Evolutionary conservation across 2,329 filamentous ascomycete species (phyloP).

Genomic region (Phyllosticta ampelicida): DNA sequence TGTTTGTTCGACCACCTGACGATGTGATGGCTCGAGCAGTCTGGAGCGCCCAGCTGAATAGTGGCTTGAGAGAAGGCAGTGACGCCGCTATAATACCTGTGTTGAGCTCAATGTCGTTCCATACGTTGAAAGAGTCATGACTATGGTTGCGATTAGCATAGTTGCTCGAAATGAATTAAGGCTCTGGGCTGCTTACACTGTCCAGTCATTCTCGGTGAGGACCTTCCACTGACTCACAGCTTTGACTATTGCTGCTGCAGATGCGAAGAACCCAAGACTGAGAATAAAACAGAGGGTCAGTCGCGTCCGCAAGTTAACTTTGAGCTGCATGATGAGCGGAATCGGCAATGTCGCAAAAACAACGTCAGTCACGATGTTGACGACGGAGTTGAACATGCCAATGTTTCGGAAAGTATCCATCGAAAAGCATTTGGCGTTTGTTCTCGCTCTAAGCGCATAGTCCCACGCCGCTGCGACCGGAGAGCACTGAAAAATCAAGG

Average conservation of each 20-base stretch:
- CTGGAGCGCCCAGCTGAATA: constrained; percentile 26
- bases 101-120: constrained; percentile 36
- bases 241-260: constrained; percentile 34
- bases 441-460: constrained; percentile 20
- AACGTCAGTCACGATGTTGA: constrained; percentile 40
- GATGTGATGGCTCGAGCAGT: constrained; percentile 17
- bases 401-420: constrained; percentile 31
- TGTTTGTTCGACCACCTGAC: background rate
- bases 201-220: constrained; percentile 26
- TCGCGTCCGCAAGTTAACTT: constrained; percentile 37
- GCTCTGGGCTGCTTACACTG: constrained; percentile 14
- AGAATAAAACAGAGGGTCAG: constrained; percentile 35
- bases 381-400: constrained; percentile 34
- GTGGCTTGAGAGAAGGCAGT: constrained; percentile 29
- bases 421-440: constrained; percentile 34
- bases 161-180: background rate
- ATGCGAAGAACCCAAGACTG: constrained; percentile 30
- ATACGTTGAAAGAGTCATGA: constrained; percentile 32
- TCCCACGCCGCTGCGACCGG: constrained; percentile 39
- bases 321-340: constrained; percentile 31
- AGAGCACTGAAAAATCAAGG: constrained; percentile 38
- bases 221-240: constrained; percentile 28
- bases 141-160: constrained; percentile 7
- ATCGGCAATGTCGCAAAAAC: constrained; percentile 38
- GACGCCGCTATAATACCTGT: constrained; percentile 35